Percentiles rank a stretch among this genome's conserved stretches.
Conservation (phyloP, 306 rosid species). For the Herpetospermum pedunculosum region DNA sequence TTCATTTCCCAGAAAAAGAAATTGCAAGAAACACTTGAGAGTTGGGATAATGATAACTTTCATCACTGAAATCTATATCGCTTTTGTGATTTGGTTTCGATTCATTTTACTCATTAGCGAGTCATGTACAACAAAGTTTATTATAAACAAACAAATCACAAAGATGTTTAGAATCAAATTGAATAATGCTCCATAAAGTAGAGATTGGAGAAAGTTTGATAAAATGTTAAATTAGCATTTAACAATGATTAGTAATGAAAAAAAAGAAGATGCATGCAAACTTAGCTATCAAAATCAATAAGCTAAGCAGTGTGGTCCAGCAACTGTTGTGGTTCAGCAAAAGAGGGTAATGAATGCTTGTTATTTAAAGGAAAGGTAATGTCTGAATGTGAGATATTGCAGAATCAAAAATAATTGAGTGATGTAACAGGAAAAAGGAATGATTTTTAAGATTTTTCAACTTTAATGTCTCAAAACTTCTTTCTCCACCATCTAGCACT, state of each 20-base stretch:
- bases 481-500: neutral
- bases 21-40: neutral
- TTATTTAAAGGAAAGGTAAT: conserved; percentile 1
- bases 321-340: neutral
- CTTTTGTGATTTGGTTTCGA: neutral
- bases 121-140: neutral
- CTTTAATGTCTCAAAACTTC: neutral
- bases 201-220: neutral
- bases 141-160: neutral
- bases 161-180: neutral
- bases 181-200: neutral
- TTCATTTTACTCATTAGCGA: neutral
- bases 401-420: conserved; percentile 3
- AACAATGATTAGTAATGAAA: neutral
- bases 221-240: neutral
- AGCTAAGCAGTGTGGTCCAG: conserved; percentile 8
- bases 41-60: neutral
- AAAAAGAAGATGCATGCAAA: neutral
- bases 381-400: neutral
- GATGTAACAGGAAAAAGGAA: neutral
- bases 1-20: neutral
- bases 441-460: neutral
- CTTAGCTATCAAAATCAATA: neutral
- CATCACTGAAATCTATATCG: neutral
- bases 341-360: conserved; percentile 9